A percentile compares a stretch with the other conserved stretches of the same genome.
Conservation (phyloP, 805 yeast species). For the Lachancea nothofagi region DNA sequence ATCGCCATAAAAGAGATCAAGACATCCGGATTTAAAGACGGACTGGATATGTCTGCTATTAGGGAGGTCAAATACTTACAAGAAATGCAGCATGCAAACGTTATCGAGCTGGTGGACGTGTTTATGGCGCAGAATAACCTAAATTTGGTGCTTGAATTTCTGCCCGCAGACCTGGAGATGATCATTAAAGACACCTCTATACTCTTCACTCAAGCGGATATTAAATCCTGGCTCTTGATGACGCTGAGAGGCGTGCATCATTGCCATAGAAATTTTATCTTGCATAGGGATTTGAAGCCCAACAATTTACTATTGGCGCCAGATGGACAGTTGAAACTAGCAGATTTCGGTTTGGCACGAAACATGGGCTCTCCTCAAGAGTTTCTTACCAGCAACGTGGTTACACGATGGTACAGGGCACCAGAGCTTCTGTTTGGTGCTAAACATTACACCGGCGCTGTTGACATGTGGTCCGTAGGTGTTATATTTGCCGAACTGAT, state of each 20-base stretch:
- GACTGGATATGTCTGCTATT: constrained; percentile 96
- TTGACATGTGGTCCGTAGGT: constrained; percentile 96
- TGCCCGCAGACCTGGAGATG: constrained; percentile 89
- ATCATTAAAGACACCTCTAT: constrained; percentile 73
- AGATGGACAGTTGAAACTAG: constrained; percentile 81
- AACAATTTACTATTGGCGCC: constrained; percentile 84
- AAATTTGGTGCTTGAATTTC: constrained; percentile 85
- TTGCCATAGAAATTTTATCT: constrained; percentile 83
- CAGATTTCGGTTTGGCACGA: constrained; percentile 96
- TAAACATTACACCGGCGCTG: constrained; percentile 78
- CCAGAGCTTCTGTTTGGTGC: constrained; percentile 92
- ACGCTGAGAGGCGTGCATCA: constrained; percentile 91
- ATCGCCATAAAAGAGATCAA: constrained; percentile 96
- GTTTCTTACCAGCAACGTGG: constrained; percentile 84
- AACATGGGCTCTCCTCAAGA: constrained; percentile 74
- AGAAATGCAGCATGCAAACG: constrained; percentile 71
- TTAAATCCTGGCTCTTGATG: constrained; percentile 93
- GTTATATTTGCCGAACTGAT: constrained; percentile 92
- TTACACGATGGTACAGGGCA: constrained; percentile 96
- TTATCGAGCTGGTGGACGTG: constrained; percentile 85
- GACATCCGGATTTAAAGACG: constrained; percentile 90
- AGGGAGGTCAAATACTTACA: constrained; percentile 85
- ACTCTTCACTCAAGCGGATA: constrained; percentile 77
- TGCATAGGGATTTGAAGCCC: constrained; percentile 93
- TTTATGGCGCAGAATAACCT: constrained; percentile 60